Base-by-base conservation (phyloP, 495 filamentous ascomycete genomes). In the Penicillium goetzii region DNA sequence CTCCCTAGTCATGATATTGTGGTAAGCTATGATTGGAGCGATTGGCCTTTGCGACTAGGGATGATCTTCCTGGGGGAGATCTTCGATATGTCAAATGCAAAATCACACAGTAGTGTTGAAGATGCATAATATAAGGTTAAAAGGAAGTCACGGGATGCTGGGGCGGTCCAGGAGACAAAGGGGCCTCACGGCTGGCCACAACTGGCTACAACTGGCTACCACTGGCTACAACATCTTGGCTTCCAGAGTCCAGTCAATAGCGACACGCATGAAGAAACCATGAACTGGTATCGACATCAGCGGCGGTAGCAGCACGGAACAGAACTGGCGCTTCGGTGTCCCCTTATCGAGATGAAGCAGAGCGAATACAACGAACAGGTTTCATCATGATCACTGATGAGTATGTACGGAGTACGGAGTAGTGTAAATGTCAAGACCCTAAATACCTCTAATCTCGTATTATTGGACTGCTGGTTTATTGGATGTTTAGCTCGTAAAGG, bases 121-220 rank as follows among this genome's bases (percentile, higher is more conserved):
- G 43, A 47, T 47, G 47, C 47, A 30, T 51, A 51, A 51, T 28
- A 11, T 47, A 47, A 47, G 43, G 43, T 47, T 47, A 47, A 47
- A 47, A 11, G 10, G 0, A 47, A 47, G 21, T 47, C 43, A 47
- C 19, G 21, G 43, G 43, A 47, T 47, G 43, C 21, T 23, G 43
- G 12, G 47, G 19, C 21, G 23, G 43, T 47, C 21, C 43, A 25
- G 19, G 30, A 32, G 30, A 8, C 30, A 32, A 32, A 32, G 30
- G n/a, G 9, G n/a, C 41, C 41, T 45, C n/a, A n/a, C n/a, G n/a
- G n/a, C n/a, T n/a, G n/a, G n/a, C n/a, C n/a, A n/a, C n/a, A n/a
- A n/a, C n/a, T n/a, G n/a, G n/a, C n/a, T n/a, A n/a, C n/a, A n/a
- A n/a, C n/a, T n/a, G n/a, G n/a, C n/a, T n/a, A n/a, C n/a, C n/a